Evolutionary conservation across 805 yeast genomes (phyloP), one percentile per base, ranked within the genome.

Genomic region (Metschnikowia kunwiensis): DNA sequence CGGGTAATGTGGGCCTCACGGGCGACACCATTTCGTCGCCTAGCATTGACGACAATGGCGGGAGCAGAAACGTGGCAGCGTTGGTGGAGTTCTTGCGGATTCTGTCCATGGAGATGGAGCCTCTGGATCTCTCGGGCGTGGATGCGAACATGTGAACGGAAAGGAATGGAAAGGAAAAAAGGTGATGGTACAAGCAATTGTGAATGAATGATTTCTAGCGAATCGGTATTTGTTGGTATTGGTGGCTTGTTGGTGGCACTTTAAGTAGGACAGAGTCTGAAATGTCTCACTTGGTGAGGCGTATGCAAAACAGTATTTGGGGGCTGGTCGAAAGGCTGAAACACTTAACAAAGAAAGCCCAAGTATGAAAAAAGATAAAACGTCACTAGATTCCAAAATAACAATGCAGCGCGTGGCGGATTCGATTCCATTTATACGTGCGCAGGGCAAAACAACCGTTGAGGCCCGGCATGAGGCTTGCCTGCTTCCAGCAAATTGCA

Each of bases 1-100:
- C 48, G 7, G 68, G 65, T 44, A 62, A 53, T 35, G 46, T 44
- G 7, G 57, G 50, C 15, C 43, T 25, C 28, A 30, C 37, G 8
- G 53, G 47, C 1, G 52, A 41, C 17, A 38, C 24, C 34, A 36
- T 34, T 33, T 39, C 36, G 41, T 38, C 47, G 32, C 61, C 53
- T 19, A 67, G 51, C 17, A 69, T 51, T 18, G 38, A 13, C 19
- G 68, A 58, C 40, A 68, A 59, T 15, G 74, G 74, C 15, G 72
- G 74, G 36, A 68, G 60, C 42, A 51, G 58, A 14, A 38, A 27
- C 26, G 24, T 26, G 19, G 32, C 27, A 17, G 37, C 18, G 24
- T 43, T 35, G 13, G 42, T 47, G 40, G 31, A 47, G 34, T 20
- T 51, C 31, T 12, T 51, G 5, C 19, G 16, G 53, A 17, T 57